Base-by-base conservation (phyloP, 768 basidiomycete genomes). In the Rhodotorula paludigena region DNA sequence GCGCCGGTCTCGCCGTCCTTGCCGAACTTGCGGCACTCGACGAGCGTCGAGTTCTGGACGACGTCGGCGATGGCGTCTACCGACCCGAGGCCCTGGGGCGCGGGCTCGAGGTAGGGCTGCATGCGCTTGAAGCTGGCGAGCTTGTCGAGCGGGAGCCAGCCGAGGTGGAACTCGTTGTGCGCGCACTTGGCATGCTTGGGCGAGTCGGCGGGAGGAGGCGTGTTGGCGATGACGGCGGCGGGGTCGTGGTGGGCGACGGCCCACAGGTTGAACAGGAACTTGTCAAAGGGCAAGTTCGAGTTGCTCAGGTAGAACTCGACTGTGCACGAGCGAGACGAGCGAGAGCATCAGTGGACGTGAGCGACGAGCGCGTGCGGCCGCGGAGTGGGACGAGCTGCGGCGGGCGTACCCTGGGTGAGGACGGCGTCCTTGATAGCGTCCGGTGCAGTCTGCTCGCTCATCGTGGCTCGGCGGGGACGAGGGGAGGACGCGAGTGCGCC, bases 101-200 rank as follows among this genome's bases (percentile, higher is more conserved):
- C 77, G 6, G 82, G 57, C 51, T 45, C 80, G 78, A 76, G 84
- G 89, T 36, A 68, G 25, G 89, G 88, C 47, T 84, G 82, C 93
- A 97, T 97, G 68, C 92, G 89, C 79, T 93, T 93, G 85, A 97
- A 98, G 12, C 90, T 92, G 11, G 88, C 83, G 63, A 98, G 85
- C 5, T 87, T 90, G 60, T 86, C 80, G 76, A 98, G 83, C 3
- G 92, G 86, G 10, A 97, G 85, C 92, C 92, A 98, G 42, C 75
- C 75, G 51, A 69, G 64, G 75, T 96, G 69, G 71, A 68, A 72
- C 5, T 54, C n/a, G 68, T 69, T 60, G 59, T 69, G 60, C 16
- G 44, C 36, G 21, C 57, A 60, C 49, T 69, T 48, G 35, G 68
- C 45, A 60, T 63, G 60, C 36, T 52, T 47, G 45, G 44, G 23